Conservation (phyloP, 768 basidiomycete genomes). For the Daedaleopsis nitida region DNA sequence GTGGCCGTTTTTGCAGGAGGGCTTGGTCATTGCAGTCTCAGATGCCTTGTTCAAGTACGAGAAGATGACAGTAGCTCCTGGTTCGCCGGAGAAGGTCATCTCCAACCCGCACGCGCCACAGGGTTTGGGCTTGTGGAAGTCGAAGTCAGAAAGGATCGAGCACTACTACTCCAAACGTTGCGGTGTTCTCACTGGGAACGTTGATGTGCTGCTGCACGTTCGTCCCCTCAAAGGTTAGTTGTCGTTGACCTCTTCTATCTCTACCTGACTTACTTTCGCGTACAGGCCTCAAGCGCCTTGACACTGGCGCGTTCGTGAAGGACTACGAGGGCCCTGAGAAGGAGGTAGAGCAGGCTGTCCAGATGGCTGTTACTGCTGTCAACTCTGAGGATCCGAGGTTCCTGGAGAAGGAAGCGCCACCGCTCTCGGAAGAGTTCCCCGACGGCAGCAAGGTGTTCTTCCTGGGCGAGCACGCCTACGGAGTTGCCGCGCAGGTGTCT, state of each 20-base stretch:
- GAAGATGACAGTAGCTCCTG: conserved; percentile 56
- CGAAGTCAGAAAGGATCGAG: conserved; percentile 81
- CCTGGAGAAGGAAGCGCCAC: conserved; percentile 79
- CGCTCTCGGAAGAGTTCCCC: conserved; percentile 87
- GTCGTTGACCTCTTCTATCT: not conserved
- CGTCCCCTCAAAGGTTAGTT: conserved; percentile 82
- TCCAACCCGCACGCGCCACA: conserved; percentile 73
- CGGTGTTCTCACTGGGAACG: conserved; percentile 81
- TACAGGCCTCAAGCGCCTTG: conserved; percentile 84
- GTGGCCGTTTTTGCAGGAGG: conserved; percentile 97
- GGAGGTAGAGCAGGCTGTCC: conserved; percentile 84
- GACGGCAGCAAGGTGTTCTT: conserved; percentile 92
- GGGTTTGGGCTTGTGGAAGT: conserved; percentile 75
- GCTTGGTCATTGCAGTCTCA: conserved; percentile 81
- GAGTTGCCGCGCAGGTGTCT: conserved; percentile 90
- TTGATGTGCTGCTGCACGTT: conserved; percentile 87
- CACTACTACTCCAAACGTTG: conserved; percentile 83
- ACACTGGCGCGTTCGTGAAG: conserved; percentile 90
- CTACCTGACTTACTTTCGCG: not conserved
- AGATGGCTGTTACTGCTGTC: conserved; percentile 81
- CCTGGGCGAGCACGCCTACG: conserved; percentile 92
- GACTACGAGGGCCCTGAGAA: conserved; percentile 87
- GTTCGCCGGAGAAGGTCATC: conserved; percentile 55
- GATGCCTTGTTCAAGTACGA: conserved; percentile 89
- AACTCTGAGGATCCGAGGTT: conserved; percentile 88